These are phyloP conservation scores for Citrullus mucosospermus DNA, from an alignment of 306 rosid species.

Conservation along the genomic window DNA sequence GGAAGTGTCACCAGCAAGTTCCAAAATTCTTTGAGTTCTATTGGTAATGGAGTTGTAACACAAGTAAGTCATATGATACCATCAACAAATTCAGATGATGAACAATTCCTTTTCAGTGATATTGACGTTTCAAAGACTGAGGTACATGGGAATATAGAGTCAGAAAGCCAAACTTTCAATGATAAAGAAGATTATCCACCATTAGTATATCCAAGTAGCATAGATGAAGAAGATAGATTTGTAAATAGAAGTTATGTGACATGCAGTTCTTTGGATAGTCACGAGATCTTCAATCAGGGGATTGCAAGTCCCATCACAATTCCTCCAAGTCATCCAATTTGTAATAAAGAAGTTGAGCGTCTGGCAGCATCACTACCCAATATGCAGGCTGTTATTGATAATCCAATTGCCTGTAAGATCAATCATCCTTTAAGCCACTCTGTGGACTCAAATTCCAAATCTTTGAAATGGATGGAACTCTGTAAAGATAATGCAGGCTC, in stretches of 20 bases:
- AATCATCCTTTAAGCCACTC: slow-evolving; percentile 40
- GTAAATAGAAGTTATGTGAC: slow-evolving; percentile 11
- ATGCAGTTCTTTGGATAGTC: slow-evolving; percentile 17
- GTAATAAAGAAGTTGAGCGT: slow-evolving; percentile 23
- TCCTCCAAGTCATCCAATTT: slow-evolving; percentile 20
- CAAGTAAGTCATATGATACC: slow-evolving; percentile 19
- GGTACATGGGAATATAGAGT: slow-evolving; percentile 16
- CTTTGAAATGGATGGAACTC: slow-evolving; percentile 17
- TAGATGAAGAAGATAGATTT: slow-evolving; percentile 16
- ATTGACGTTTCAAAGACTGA: slow-evolving; percentile 30
- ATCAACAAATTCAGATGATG: slow-evolving; percentile 31
- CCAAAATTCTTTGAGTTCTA: slow-evolving; percentile 22
- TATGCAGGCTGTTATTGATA: slow-evolving; percentile 18
- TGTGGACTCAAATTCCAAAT: slow-evolving; percentile 34
- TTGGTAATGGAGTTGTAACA: slow-evolving; percentile 13
- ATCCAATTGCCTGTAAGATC: slow-evolving; percentile 15
- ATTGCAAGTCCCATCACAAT: slow-evolving; percentile 33
- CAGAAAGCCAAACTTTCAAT: slow-evolving; percentile 16
- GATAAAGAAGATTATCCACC: slow-evolving; percentile 22
- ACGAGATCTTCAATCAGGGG: slow-evolving; percentile 17
- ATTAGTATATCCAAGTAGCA: slow-evolving; percentile 17
- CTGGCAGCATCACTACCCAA: slow-evolving; percentile 53
- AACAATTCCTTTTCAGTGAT: slow-evolving; percentile 45
- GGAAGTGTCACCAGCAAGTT: slow-evolving; percentile 18
- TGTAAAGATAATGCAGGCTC: slow-evolving; percentile 23